These are phyloP conservation scores for Calocybe gangraenosa DNA, from an alignment of 768 basidiomycete genomes.

Conservation along the genomic window DNA sequence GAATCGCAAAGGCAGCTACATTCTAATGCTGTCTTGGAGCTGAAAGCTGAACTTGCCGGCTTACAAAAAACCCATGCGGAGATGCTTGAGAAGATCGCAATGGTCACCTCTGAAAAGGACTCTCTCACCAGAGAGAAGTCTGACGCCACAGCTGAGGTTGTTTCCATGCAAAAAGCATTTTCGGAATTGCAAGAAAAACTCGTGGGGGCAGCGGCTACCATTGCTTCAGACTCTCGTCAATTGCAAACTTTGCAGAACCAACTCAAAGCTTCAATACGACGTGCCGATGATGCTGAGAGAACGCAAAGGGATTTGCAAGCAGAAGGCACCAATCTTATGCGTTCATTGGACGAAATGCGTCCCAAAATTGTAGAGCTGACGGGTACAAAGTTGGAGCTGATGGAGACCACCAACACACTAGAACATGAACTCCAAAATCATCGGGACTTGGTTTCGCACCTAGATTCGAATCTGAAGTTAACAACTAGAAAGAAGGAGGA, in stretches of 20 bases:
- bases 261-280: constrained; percentile 55
- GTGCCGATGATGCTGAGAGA: constrained; percentile 72
- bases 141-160: constrained; percentile 43
- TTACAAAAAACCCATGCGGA: constrained; percentile 37
- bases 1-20: constrained; percentile 40
- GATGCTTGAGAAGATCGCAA: constrained; percentile 38
- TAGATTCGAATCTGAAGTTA: constrained; percentile 59
- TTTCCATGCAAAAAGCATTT: constrained; percentile 40
- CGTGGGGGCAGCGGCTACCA: constrained; percentile 47
- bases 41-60: constrained; percentile 42
- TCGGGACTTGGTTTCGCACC: constrained; percentile 53
- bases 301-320: constrained; percentile 68
- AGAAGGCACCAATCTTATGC: constrained; percentile 77
- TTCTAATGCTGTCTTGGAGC: constrained; percentile 41
- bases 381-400: constrained; percentile 61
- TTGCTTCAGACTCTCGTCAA: constrained; percentile 49
- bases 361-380: constrained; percentile 83
- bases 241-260: constrained; percentile 64
- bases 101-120: constrained; percentile 43
- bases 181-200: constrained; percentile 59
- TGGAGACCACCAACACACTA: constrained; percentile 57
- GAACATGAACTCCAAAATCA: constrained; percentile 50
- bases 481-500: constrained; percentile 46
- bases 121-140: constrained; percentile 45
- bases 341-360: constrained; percentile 80